These are phyloP conservation scores for Kernera saxatilis DNA, from an alignment of 345 rosid genomes.

Conservation along the genomic window DNA sequence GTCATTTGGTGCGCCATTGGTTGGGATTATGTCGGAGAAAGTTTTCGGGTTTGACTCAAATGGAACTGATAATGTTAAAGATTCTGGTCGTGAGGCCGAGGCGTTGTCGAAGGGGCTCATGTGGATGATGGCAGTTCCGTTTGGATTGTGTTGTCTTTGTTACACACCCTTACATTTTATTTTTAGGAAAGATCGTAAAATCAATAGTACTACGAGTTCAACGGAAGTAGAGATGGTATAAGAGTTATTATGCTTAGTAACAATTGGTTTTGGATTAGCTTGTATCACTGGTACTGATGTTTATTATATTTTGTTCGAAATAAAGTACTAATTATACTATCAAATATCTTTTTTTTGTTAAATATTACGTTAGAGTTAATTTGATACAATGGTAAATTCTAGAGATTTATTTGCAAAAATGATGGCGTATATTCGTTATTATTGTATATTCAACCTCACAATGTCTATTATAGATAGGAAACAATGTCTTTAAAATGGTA, in stretches of 20 bases:
- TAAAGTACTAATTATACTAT: neutral
- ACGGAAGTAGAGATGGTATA: conserved; percentile 48
- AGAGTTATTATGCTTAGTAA: neutral
- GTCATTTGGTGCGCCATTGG: conserved; percentile 83
- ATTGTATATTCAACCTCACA: too few relatives aligned
- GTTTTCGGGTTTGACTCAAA: conserved; percentile 65
- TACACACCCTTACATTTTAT: conserved; percentile 65
- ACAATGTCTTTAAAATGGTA: too few relatives aligned
- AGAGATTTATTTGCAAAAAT: too few relatives aligned
- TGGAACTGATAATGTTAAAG: conserved; percentile 43
- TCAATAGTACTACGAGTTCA: conserved; percentile 27
- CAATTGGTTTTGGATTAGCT: neutral
- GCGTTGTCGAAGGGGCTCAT: conserved; percentile 79
- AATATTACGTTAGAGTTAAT: too few relatives aligned
- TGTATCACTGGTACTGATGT: neutral
- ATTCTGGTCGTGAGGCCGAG: conserved; percentile 51
- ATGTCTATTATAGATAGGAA: too few relatives aligned
- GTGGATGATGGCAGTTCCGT: conserved; percentile 80
- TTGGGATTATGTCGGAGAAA: conserved; percentile 77
- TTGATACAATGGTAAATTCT: too few relatives aligned
- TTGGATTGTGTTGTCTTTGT: conserved; percentile 69
- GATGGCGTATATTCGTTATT: too few relatives aligned
- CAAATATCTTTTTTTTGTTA: too few relatives aligned
- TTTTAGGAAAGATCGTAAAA: conserved; percentile 58
- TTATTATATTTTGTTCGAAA: neutral